Percentiles rank a stretch among this genome's conserved stretches.
phyloP scores from a whole-genome alignment of 202 grass and related monocot species.

The Cymbopogon flexuosus region DNA sequence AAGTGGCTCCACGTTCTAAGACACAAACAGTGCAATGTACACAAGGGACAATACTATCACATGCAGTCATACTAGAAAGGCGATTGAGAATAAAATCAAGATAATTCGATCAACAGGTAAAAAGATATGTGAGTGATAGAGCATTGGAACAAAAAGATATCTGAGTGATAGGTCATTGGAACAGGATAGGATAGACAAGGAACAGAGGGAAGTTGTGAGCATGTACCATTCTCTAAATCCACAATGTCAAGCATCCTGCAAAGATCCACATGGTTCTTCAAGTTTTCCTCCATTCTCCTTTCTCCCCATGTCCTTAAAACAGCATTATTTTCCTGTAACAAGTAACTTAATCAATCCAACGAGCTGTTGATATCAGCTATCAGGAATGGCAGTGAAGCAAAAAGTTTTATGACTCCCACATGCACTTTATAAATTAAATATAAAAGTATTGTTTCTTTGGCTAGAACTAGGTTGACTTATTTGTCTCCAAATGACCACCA shows the following conservation, averaged over 20 bases:
- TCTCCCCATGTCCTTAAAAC: conserved; percentile 46
- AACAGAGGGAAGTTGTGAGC: neutral
- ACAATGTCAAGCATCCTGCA: conserved; percentile 46
- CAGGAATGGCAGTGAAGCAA: neutral
- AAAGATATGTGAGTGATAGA: too few relatives aligned
- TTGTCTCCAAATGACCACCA: neutral
- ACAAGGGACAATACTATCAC: neutral
- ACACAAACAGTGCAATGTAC: neutral
- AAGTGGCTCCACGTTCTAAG: neutral
- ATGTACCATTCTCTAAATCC: conserved; percentile 52
- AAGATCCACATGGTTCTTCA: conserved; percentile 56
- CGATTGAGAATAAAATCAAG: neutral
- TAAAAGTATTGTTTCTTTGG: neutral
- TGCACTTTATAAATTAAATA: neutral
- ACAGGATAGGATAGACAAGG: neutral
- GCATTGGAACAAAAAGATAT: too few relatives aligned
- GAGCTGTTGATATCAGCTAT: neutral
- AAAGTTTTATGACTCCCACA: neutral
- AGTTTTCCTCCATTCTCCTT: conserved; percentile 28
- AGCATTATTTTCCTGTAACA: conserved; percentile 43
- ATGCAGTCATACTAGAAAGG: neutral
- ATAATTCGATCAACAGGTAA: neutral
- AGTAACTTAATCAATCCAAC: neutral
- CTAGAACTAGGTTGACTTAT: neutral
- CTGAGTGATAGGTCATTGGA: neutral